Conservation (phyloP, 75 land plant genomes). For the Chamaecyparis obtusa region DNA sequence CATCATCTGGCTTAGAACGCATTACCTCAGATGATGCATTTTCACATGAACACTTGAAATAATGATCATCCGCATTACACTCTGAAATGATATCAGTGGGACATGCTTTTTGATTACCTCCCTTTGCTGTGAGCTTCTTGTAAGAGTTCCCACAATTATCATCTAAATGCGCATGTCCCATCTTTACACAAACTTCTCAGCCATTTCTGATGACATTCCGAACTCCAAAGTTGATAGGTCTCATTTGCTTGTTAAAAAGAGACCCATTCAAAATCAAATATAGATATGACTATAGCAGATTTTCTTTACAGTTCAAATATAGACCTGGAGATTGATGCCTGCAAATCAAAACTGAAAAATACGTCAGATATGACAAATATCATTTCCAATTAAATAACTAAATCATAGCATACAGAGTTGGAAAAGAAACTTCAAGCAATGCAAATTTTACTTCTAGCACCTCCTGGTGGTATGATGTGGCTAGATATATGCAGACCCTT, state of each 20-base stretch:
- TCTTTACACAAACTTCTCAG: not conserved
- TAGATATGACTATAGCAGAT: not conserved
- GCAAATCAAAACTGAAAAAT: not conserved
- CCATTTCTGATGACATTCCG: not conserved
- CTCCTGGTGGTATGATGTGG: not conserved
- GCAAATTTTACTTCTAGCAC: not conserved
- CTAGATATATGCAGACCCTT: not conserved
- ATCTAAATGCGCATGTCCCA: conserved; percentile 5
- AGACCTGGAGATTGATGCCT: not conserved
- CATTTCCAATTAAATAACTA: not conserved
- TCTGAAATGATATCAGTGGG: not conserved
- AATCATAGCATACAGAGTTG: not conserved
- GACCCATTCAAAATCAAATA: not conserved
- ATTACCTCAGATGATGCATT: conserved; percentile 1
- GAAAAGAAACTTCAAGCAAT: not conserved
- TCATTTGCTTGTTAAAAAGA: not conserved
- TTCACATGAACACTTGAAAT: conserved; percentile 1
- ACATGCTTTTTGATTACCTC: not conserved
- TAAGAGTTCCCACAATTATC: not conserved
- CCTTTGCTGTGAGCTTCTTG: not conserved
- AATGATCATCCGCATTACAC: not conserved
- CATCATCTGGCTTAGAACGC: not conserved
- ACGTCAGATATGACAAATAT: not conserved
- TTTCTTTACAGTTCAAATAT: not conserved
- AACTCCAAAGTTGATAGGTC: not conserved